Percentiles rank a stretch among this genome's conserved stretches.
phyloP scores from a whole-genome alignment of 176 grass and related monocot genomes.

The Otatea glauca region DNA sequence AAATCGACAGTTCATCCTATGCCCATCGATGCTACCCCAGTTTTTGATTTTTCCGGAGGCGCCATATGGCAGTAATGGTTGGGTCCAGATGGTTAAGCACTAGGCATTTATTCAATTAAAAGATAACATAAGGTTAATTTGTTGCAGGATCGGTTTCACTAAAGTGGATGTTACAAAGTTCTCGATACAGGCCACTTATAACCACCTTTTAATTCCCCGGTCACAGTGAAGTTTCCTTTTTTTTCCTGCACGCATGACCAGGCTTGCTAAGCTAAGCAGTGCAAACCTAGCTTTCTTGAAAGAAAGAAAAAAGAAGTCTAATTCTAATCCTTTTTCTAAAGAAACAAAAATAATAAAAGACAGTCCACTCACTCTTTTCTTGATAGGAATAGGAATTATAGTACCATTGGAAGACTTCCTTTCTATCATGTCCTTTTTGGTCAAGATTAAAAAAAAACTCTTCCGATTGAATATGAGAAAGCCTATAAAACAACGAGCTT shows the following conservation, averaged over 20 bases:
- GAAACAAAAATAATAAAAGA: neutral
- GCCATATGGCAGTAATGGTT: constrained; percentile 49
- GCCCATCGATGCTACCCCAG: constrained; percentile 40
- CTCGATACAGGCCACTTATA: constrained; percentile 56
- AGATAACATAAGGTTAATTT: constrained; percentile 47
- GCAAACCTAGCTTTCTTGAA: constrained; percentile 41
- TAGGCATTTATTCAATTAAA: constrained; percentile 58
- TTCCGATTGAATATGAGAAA: too few relatives aligned
- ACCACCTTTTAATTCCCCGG: constrained; percentile 41
- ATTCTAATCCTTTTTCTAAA: constrained; percentile 44
- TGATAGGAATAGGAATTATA: too few relatives aligned
- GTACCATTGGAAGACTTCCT: too few relatives aligned
- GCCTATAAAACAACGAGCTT: too few relatives aligned
- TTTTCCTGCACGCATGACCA: constrained; percentile 42
- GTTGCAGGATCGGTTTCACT: constrained; percentile 45
- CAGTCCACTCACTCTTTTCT: constrained; percentile 16
- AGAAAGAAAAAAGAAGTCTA: constrained; percentile 32
- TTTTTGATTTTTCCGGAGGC: constrained; percentile 46
- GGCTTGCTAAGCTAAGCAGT: constrained; percentile 25
- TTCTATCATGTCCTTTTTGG: too few relatives aligned
- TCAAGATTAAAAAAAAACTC: too few relatives aligned
- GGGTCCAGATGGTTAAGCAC: constrained; percentile 67
- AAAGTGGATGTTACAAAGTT: constrained; percentile 46
- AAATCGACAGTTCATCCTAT: constrained; percentile 43
- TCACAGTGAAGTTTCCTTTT: constrained; percentile 42